phyloP scores from a whole-genome alignment of 148 eudicot genomes.

The Agrostemma githago region DNA sequence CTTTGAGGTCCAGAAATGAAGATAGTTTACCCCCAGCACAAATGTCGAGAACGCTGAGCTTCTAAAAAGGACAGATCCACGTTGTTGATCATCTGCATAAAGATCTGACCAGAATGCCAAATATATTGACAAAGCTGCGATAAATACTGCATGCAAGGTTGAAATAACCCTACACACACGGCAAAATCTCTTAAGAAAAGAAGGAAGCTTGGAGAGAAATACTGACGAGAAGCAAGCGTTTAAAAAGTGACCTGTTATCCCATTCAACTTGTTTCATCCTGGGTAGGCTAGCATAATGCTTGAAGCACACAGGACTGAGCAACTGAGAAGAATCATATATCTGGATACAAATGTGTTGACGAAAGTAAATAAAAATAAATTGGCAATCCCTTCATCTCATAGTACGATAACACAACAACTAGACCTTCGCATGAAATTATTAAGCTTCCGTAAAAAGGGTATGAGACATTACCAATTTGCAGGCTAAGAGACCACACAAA shows the following conservation, averaged over 20 bases:
- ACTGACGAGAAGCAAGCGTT: slow-evolving; percentile 9
- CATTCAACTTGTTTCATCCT: slow-evolving; percentile 39
- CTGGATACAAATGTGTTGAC: slow-evolving; percentile 19
- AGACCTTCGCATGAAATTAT: background rate
- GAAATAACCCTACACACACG: slow-evolving; percentile 38
- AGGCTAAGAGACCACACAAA: slow-evolving; percentile 32
- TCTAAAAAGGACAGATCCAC: slow-evolving; percentile 29
- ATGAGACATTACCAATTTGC: slow-evolving; percentile 36
- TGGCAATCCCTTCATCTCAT: slow-evolving; percentile 2
- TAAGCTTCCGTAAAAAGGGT: background rate
- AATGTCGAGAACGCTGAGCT: slow-evolving; percentile 34
- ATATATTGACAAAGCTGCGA: slow-evolving; percentile 34
- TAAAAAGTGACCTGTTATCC: slow-evolving; percentile 36
- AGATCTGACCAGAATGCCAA: slow-evolving; percentile 43
- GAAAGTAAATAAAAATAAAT: background rate
- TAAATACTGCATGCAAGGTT: slow-evolving; percentile 40
- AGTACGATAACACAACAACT: background rate
- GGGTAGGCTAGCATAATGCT: slow-evolving; percentile 37
- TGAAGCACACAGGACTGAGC: slow-evolving; percentile 31
- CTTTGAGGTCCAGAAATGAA: slow-evolving; percentile 9
- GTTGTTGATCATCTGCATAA: slow-evolving; percentile 32
- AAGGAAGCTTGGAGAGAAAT: background rate
- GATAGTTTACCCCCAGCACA: slow-evolving; percentile 37
- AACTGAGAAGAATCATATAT: slow-evolving; percentile 34
- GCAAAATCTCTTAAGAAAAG: slow-evolving; percentile 12